Conservation (phyloP, 768 basidiomycete genomes). For the Royoungia palumana region DNA sequence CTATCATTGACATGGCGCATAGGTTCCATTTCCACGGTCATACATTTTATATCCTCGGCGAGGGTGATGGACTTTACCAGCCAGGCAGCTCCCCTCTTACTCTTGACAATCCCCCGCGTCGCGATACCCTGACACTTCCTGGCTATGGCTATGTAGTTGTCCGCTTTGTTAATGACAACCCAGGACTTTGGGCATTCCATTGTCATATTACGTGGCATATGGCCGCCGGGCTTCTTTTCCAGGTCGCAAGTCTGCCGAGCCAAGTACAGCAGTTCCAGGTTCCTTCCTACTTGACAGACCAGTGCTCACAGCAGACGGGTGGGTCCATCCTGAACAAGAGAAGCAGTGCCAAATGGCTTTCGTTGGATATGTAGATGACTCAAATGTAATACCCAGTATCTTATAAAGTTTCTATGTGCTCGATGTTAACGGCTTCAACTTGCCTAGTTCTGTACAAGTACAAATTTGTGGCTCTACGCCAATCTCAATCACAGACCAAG, state of each 20-base stretch:
- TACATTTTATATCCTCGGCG: constrained; percentile 34
- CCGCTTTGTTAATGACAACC: constrained; percentile 43
- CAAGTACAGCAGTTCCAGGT: constrained; percentile 32
- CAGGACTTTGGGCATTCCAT: constrained; percentile 46
- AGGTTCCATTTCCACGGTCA: constrained; percentile 41
- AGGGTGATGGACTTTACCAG: constrained; percentile 34
- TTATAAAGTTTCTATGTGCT: background rate
- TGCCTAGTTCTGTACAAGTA: background rate
- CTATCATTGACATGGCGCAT: background rate
- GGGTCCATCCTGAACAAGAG: constrained; percentile 20
- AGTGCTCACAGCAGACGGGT: constrained; percentile 34
- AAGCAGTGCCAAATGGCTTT: constrained; percentile 9
- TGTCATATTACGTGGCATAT: constrained; percentile 42
- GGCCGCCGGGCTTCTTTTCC: constrained; percentile 40
- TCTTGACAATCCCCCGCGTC: constrained; percentile 36
- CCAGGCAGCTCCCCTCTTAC: constrained; percentile 27
- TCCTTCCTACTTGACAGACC: constrained; percentile 33
- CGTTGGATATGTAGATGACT: constrained; percentile 14
- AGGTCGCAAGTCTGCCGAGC: constrained; percentile 37
- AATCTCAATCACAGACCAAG: constrained; percentile 19
- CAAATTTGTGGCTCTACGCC: background rate
- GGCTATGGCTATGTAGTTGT: constrained; percentile 36
- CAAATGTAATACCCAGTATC: background rate
- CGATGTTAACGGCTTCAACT: too few relatives aligned
- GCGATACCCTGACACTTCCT: constrained; percentile 42